Base-by-base conservation (phyloP, 106 monocot genomes). In the Dendrobium huoshanense region DNA sequence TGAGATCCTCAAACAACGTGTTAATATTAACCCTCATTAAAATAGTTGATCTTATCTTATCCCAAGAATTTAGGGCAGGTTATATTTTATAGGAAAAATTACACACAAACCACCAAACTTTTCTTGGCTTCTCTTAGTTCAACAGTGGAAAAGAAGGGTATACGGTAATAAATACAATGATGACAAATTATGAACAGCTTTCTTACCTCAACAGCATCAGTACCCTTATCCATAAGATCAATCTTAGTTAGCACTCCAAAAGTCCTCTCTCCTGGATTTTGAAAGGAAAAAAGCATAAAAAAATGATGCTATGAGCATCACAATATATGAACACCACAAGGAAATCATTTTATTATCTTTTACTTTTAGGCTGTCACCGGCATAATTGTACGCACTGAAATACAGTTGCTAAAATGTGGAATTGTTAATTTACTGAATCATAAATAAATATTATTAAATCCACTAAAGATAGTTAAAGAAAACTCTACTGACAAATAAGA, bases 181-280 rank as follows among this genome's bases (percentile, higher is more conserved):
- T 72, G 33, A 55, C 7, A 70, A 24, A 77, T n/a, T 42, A 43
- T 20, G n/a, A 74, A 22, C 5, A 72, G 17, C 27, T 25, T 42
- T 88, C 95, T 89, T 85, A 95, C 95, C 89, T 92, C 95, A 79
- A 93, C 95, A 67, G 95, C 95, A 87, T 95, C 90, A 41, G 95
- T 95, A 47, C 95, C 95, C 87, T 91, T 88, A 80, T 95, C 95
- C 95, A 95, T 95, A 64, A 95, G 92, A 84, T 95, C 95, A 87
- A 95, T 95, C 83, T 95, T 95, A 6, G 95, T 95, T 48, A 95
- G 89, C 48, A 95, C 95, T 25, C 92, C 95, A 82, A 95, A 92
- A 75, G 95, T 95, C 77, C 95, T 92, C 78, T 95, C 95, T 67
- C 95, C 95, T 95, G 83, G 22, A 82, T 40, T 78, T 20, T 24